Conservation (phyloP, 257 asterid genomes). For the Fraxinus excelsior region DNA sequence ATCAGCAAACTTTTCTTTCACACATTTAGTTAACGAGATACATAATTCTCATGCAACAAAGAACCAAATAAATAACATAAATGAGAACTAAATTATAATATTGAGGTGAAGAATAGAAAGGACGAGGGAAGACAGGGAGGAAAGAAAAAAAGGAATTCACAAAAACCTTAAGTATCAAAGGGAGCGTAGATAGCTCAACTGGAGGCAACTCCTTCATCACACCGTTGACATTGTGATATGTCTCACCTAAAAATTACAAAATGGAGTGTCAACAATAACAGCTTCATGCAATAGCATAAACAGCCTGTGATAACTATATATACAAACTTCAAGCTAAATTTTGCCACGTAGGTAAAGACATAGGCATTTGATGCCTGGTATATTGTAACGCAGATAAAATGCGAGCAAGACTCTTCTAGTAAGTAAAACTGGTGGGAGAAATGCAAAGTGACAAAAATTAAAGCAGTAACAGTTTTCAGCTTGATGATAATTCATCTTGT, state of each 20-base stretch:
- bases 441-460: neutral
- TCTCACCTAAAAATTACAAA: slow-evolving; percentile 53
- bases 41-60: slow-evolving; percentile 18
- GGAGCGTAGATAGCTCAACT: slow-evolving; percentile 81
- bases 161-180: slow-evolving; percentile 83
- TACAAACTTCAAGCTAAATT: neutral
- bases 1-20: neutral
- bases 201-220: slow-evolving; percentile 91
- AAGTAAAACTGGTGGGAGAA: neutral
- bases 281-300: neutral
- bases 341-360: neutral
- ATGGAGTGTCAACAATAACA: slow-evolving; percentile 17
- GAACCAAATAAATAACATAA: slow-evolving; percentile 7
- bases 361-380: slow-evolving; percentile 7
- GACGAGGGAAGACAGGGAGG: slow-evolving; percentile 18
- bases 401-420: no score
- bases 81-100: slow-evolving; percentile 13
- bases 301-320: neutral
- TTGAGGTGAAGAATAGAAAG: slow-evolving; percentile 9
- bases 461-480: neutral
- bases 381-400: slow-evolving; percentile 4
- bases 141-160: slow-evolving; percentile 8
- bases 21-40: neutral
- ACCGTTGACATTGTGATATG: slow-evolving; percentile 62
- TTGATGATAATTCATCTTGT: neutral